phyloP scores from a whole-genome alignment of 2,329 filamentous ascomycete species.

The Apiospora pterosperma region DNA sequence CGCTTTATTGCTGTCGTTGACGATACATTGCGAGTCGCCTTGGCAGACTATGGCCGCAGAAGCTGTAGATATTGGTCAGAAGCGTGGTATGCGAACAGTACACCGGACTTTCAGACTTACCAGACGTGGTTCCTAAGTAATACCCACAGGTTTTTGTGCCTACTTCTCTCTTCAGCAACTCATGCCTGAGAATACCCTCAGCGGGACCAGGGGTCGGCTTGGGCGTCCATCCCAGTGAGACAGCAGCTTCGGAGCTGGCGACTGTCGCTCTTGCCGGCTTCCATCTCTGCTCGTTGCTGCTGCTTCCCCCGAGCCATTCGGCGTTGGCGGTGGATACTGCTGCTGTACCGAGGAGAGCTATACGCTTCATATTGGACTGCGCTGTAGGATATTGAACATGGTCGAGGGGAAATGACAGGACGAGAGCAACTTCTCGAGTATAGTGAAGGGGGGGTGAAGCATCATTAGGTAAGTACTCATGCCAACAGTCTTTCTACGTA shows the following conservation, averaged over 20 bases:
- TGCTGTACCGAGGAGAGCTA: conserved; percentile 23
- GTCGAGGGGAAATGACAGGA: conserved; percentile 13
- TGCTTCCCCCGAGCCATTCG: conserved; percentile 15
- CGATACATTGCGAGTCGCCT: conserved; percentile 17
- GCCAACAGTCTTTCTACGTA: not conserved
- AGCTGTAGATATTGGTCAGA: not conserved
- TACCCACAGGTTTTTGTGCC: conserved; percentile 20
- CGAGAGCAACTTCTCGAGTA: not conserved
- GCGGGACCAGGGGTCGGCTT: conserved; percentile 26
- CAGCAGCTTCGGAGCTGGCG: conserved; percentile 11
- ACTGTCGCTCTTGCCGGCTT: conserved; percentile 21
- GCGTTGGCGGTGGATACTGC: conserved; percentile 17
- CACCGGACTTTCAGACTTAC: conserved; percentile 15
- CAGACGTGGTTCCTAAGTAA: conserved; percentile 16
- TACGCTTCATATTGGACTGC: conserved; percentile 24
- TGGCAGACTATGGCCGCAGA: conserved; percentile 13
- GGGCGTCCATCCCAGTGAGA: conserved; percentile 22
- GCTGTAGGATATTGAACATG: conserved; percentile 13
- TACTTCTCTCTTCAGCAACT: conserved; percentile 16
- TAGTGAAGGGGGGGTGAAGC: not conserved
- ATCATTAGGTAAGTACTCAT: not conserved
- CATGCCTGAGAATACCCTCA: conserved; percentile 16
- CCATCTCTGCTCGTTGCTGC: conserved; percentile 21
- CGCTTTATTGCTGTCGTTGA: conserved; percentile 11
- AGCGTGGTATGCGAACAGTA: too few species aligned